Evolutionary conservation across 331 rosid genomes (phyloP).

Genomic region (Pyrus hybrid): DNA sequence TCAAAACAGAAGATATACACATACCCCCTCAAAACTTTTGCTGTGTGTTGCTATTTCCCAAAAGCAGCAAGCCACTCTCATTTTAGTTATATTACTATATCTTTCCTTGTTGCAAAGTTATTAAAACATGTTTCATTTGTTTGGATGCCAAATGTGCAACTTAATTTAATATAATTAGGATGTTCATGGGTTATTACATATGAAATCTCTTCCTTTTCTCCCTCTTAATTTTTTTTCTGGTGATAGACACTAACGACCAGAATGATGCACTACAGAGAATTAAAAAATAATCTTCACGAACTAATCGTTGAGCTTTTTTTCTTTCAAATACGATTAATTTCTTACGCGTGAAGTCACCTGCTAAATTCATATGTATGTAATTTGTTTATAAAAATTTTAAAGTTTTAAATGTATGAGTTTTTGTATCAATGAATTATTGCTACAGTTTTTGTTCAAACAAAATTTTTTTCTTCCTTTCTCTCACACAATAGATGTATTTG

Average conservation of each 20-base stretch:
- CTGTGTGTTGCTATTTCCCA: constrained; percentile 27
- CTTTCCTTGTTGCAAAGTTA: background rate
- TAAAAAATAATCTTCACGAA: background rate
- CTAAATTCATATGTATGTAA: no score
- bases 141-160: background rate
- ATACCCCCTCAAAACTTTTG: constrained; percentile 15
- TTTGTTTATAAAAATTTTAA: no score
- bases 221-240: background rate
- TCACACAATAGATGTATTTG: no score
- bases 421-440: no score
- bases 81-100: background rate
- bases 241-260: background rate
- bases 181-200: constrained; percentile 1
- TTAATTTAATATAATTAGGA: background rate
- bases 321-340: background rate
- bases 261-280: background rate
- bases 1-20: background rate
- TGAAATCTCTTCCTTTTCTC: constrained; percentile 3
- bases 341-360: no score
- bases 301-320: background rate
- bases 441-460: no score
- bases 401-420: no score
- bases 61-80: constrained; percentile 3
- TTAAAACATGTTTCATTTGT: background rate
- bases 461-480: no score